Base-by-base conservation (phyloP, 2,329 filamentous ascomycete genomes). In the Purpureocillium takamizusanense region DNA sequence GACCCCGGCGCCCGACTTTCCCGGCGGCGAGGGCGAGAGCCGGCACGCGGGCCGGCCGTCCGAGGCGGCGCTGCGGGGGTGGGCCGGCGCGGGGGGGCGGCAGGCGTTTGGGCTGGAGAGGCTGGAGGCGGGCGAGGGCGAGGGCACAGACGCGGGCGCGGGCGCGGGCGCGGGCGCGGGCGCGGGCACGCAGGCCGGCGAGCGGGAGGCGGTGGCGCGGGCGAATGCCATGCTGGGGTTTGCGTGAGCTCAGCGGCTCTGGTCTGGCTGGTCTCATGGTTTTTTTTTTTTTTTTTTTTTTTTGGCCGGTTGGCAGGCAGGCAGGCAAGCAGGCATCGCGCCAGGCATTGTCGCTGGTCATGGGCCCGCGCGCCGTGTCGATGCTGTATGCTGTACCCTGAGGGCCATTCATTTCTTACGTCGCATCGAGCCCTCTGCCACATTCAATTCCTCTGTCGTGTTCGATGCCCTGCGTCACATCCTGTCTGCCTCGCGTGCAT, bases 1-100 rank as follows among this genome's bases (percentile, higher is more conserved):
- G 4, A 75, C 70, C 0, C 81, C 81, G 0, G 75, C 72, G 0
- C 81, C 79, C 23, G 83, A 87, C 49, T 86, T 86, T 53, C 81
- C 81, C 0, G 81, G 81, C 2, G 84, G 84, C 0, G 64, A 72
- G 36, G 85, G 85, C 5, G 84, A 88, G 57, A 62, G 66, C 13
- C 59, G 59, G 15, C 75, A 78, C 43, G 49, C 69, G 25, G 68
- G 60, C 11, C 59, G 74, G 15, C 66, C 69, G 2, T 63, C 61
- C 1, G 60, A 60, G 34, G 54, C 56, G 1, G 59, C 59, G 42
- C 46, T 70, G 18, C 55, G 55, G 23, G 45, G 44, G 12, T 55
- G 59, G 42, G 47, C 56, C 3, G 50, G 53, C 16, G 42, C 42
- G 0, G 49, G 53, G 5, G 70, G 65, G 2, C 45, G 62, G 31